Evolutionary conservation across 805 yeast species (phyloP), one percentile per base, ranked within the genome.

Genomic region (Tetrapisispora nanseiensis): DNA sequence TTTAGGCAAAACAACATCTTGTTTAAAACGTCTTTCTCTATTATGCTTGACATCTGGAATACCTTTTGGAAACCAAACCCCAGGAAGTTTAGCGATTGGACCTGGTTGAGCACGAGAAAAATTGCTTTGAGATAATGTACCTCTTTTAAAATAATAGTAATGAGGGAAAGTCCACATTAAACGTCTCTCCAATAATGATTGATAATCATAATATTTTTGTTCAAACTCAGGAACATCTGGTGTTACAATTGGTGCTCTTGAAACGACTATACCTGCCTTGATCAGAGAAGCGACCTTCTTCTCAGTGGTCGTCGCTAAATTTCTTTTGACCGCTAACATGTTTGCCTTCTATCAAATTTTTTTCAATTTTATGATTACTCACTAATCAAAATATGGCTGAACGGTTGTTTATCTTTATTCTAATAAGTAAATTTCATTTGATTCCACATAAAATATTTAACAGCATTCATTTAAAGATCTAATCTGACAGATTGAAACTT

Each of bases 151-250:
- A 67, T 89, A 92, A 59, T 78, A 89, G 75, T 86, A 86, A 52
- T 82, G 79, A 5, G 98, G 97, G 63, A 92, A 92, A 0, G 97
- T 87, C 95, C 96, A 87, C 95, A 89, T 87, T 51, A 92, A 71
- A 54, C 97, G 75, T 57, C 80, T 80, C 70, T 87, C 89, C 42
- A 92, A 71, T 61, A 85, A 95, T 40, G 78, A 75, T 63, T 89
- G 95, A 61, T 92, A 92, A 41, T 77, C 69, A 59, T 82, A 85
- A 63, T 81, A 92, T 40, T 78, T 78, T 46, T 68, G 56, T 53
- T 86, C 96, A 52, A 90, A 82, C 43, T 70, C 75, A 9, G 81
- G 70, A 41, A 80, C 66, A 46, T 84, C 90, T 10, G 84, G 81
- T 2, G 95, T 85, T 37, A 92, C 76, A 29, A 92, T 71, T 23